Percentiles rank a stretch among this genome's conserved stretches.
Evolutionary conservation across 106 monocot species (phyloP).

Genomic region (Triglochin maritima): DNA sequence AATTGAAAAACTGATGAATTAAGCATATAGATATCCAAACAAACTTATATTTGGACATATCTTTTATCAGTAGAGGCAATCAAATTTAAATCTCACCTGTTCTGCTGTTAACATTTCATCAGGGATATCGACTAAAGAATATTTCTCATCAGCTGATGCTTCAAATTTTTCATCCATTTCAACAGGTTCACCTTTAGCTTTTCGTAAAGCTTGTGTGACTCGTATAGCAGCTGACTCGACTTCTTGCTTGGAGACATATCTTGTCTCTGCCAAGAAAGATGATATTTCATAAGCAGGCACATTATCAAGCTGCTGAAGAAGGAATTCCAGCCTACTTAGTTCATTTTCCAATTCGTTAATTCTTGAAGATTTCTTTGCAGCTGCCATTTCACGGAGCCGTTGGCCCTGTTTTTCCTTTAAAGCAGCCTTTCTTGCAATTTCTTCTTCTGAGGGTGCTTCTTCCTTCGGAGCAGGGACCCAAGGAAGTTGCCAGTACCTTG

Average conservation of each 20-base stretch:
- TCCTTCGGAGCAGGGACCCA: conserved; percentile 83
- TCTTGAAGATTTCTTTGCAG: conserved; percentile 44
- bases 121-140: conserved; percentile 54
- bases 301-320: conserved; percentile 60
- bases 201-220: conserved; percentile 66
- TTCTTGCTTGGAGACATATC: conserved; percentile 60
- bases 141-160: conserved; percentile 54
- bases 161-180: conserved; percentile 67
- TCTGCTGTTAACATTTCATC: conserved; percentile 73
- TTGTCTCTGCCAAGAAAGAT: conserved; percentile 35
- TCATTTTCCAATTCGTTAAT: conserved; percentile 74
- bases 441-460: conserved; percentile 68
- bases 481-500: conserved; percentile 79
- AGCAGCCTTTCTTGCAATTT: conserved; percentile 89
- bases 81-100: conserved; percentile 32
- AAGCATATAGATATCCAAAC: background rate
- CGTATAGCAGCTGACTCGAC: conserved; percentile 50
- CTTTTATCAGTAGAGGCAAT: no score
- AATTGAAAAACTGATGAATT: background rate
- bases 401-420: conserved; percentile 80
- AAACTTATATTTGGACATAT: background rate
- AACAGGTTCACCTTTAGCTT: conserved; percentile 62
- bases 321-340: conserved; percentile 44
- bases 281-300: conserved; percentile 48
- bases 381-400: conserved; percentile 91